Conservation (phyloP, 2,329 filamentous ascomycete genomes). For the Aspergillus alliaceus region DNA sequence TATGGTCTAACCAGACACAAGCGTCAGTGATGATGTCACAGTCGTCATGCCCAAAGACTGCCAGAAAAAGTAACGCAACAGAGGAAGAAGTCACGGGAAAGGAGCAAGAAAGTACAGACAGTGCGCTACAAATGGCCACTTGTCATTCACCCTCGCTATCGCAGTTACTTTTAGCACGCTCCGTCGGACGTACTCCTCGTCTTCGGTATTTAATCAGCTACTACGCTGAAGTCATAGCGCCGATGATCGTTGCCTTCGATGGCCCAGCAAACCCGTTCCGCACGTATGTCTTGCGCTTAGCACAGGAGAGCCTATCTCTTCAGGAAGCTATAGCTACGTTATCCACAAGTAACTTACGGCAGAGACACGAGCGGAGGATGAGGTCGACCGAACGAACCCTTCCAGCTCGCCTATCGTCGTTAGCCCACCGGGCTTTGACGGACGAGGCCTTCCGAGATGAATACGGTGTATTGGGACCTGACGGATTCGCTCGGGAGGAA, state of each 20-base stretch:
- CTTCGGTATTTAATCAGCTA: constrained; percentile 91
- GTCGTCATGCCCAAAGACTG: not conserved
- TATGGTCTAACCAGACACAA: not conserved
- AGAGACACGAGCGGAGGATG: constrained; percentile 63
- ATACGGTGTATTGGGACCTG: constrained; percentile 46
- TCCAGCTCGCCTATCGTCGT: constrained; percentile 50
- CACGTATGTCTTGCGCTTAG: constrained; percentile 76
- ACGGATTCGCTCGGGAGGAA: constrained; percentile 71
- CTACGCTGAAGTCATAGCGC: constrained; percentile 89
- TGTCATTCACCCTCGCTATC: constrained; percentile 34
- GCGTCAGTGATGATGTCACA: not conserved
- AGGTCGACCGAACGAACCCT: constrained; percentile 54
- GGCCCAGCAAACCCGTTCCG: constrained; percentile 82
- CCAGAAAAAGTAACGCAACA: not conserved
- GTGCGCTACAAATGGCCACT: constrained; percentile 14
- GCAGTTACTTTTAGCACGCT: constrained; percentile 41
- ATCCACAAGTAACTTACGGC: constrained; percentile 84
- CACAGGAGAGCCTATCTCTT: constrained; percentile 75
- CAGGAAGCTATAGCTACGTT: constrained; percentile 90
- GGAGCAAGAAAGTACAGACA: not conserved
- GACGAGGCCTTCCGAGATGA: constrained; percentile 36
- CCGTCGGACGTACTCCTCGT: constrained; percentile 67
- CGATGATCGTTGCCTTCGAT: constrained; percentile 89
- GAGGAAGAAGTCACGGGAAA: constrained; percentile 2
- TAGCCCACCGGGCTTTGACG: constrained; percentile 46